Evolutionary conservation across 768 basidiomycete species (phyloP).

Genomic region (Podaxis sp.): DNA sequence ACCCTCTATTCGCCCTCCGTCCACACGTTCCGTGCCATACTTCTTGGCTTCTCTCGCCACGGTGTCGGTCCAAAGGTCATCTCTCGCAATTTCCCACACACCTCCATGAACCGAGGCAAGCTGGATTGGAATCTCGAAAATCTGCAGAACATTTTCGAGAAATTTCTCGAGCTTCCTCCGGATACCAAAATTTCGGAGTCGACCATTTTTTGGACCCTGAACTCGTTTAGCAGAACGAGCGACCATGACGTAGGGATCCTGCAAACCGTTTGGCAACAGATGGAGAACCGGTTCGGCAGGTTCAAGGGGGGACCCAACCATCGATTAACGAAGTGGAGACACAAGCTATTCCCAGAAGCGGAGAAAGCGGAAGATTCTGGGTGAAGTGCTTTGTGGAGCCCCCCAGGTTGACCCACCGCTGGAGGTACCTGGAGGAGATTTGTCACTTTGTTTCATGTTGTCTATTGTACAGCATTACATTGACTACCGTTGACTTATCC

Average conservation of each 20-base stretch:
- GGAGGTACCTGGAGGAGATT: neutral
- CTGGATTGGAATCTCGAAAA: slow-evolving; percentile 58
- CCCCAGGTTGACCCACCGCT: neutral
- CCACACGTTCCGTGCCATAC: slow-evolving; percentile 66
- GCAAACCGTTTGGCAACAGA: slow-evolving; percentile 52
- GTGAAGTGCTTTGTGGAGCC: neutral
- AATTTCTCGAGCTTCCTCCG: slow-evolving; percentile 59
- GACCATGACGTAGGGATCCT: slow-evolving; percentile 48
- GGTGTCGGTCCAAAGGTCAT: slow-evolving; percentile 32
- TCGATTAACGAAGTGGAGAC: slow-evolving; percentile 42
- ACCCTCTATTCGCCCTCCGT: slow-evolving; percentile 42
- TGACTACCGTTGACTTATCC: slow-evolving; percentile 1
- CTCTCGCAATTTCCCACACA: slow-evolving; percentile 7
- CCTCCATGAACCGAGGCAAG: slow-evolving; percentile 14
- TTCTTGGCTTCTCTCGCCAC: slow-evolving; percentile 72
- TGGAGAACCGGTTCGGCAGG: slow-evolving; percentile 56
- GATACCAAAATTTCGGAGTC: slow-evolving; percentile 42
- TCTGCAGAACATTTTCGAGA: slow-evolving; percentile 56
- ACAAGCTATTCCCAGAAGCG: slow-evolving; percentile 33
- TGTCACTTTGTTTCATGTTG: neutral
- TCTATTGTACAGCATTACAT: slow-evolving; percentile 13
- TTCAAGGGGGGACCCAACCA: slow-evolving; percentile 42
- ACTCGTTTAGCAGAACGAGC: slow-evolving; percentile 64
- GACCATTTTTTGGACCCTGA: slow-evolving; percentile 65
- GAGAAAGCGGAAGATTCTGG: neutral